Base-by-base conservation (phyloP, 257 asterid species). In the Salvia splendens region DNA sequence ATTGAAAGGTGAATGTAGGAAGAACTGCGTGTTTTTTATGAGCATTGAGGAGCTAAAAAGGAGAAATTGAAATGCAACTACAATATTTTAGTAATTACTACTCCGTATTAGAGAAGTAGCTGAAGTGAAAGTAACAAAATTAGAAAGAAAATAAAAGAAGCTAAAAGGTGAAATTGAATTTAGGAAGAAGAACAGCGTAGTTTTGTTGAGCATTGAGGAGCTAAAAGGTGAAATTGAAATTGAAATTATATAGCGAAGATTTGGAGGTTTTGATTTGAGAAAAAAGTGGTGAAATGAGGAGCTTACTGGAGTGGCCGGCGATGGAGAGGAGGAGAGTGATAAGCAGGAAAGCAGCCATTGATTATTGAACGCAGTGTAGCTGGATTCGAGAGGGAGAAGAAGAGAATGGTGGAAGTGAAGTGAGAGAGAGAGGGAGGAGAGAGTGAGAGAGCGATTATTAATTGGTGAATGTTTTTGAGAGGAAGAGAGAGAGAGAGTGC, bases 271-370 rank as follows among this genome's bases (percentile, higher is more conserved):
- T 24, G 30, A 24, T 55, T 48, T 75, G 32, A 12, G 5, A 3
- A 45, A 48, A 12, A 58, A 43, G 40, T 8, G 32, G 51, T 2
- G 36, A 48, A 45, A 17, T 42, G 9, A 6, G 9, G 2, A 47
- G 67, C 88, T 80, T 86, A 88, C 97, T 78, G 61, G 96, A 86
- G 81, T 79, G 85, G 40, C 72, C 80, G 73, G 91, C 86, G 91
- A 85, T 85, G 82, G 93, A 76, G 61, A 88, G 51, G 35, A 91
- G 65, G 71, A 91, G 86, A 58, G 84, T 16, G 41, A 72, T 46
- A 49, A 75, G 55, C 49, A 78, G 63, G 40, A 72, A 49, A 73
- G 47, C 48, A 68, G 86, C 76, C 95, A 88, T 48, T 8, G 11
- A 60, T 64, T 24, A 24, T 24, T 24, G n/a, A 9, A 0, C 6